Base-by-base conservation (phyloP, 2,329 filamentous ascomycete species). In the Colletotrichum abscissum region DNA sequence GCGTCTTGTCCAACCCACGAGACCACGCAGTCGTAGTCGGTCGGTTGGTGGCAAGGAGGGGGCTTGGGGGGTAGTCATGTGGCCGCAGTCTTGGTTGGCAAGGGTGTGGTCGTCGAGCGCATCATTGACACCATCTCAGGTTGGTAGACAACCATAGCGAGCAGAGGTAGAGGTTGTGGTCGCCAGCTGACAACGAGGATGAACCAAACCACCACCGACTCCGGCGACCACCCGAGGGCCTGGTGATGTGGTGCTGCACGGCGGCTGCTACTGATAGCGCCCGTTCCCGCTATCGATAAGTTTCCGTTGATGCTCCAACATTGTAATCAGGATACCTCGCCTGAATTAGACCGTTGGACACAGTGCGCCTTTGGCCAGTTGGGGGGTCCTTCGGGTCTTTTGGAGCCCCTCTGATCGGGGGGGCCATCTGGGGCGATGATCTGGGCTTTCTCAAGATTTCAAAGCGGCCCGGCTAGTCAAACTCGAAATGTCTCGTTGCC, bases 221-320 rank as follows among this genome's bases (percentile, higher is more conserved):
- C n/a, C n/a, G n/a, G n/a, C n/a, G n/a, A 22, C 64, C 26, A 30
- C 14, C n/a, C n/a, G 35, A 57, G 54, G 46, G 38, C 12, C 26
- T n/a, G 38, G 64, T 59, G 35, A 46, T 52, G 55, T 59, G 24
- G 14, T 38, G 35, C 42, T 30, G 46, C 30, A 46, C 60, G 49
- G 33, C 49, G 49, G 30, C 58, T 46, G 26, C 49, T 69, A 57
- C 35, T 26, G 58, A 64, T 46, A 35, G 66, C 49, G 62, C 35
- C 38, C 54, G 35, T n/a, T 54, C 42, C 52, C 62, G 63, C 30
- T 59, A 54, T 70, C 67, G 67, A 70, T 70, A 70, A 70, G 66
- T 63, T 55, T 68, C 65, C 46, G 58, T 38, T 22, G n/a, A 60
- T 28, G 16, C 56, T 24, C 38, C 22, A 33, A 33, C 19, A 49